phyloP scores from a whole-genome alignment of 2,329 filamentous ascomycete genomes.

The Colletotrichum sp. region DNA sequence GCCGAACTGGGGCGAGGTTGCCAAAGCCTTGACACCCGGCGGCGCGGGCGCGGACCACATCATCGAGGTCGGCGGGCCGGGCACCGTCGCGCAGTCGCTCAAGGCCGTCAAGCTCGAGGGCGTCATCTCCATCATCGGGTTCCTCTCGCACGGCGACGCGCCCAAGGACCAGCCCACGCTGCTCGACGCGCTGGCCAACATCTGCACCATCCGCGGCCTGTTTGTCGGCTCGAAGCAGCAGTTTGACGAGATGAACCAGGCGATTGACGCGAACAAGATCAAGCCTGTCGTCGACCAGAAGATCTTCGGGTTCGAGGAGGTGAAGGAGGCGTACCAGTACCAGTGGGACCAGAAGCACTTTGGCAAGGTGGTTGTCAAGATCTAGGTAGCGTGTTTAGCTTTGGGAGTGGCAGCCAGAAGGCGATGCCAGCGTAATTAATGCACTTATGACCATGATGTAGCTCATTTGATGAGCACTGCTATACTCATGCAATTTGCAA shows the following conservation, averaged over 20 bases:
- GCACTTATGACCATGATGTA: not conserved
- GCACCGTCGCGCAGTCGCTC: conserved; percentile 48
- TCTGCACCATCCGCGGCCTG: conserved; percentile 14
- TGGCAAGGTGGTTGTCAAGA: conserved; percentile 17
- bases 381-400: not conserved
- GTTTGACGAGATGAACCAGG: conserved; percentile 18
- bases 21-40: conserved; percentile 41
- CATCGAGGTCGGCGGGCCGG: conserved; percentile 51
- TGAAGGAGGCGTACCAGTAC: conserved; percentile 18
- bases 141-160: conserved; percentile 4
- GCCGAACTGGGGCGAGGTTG: conserved; percentile 48
- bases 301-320: conserved; percentile 17
- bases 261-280: conserved; percentile 17
- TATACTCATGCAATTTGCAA: rapidly evolving
- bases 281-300: conserved; percentile 9
- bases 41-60: conserved; percentile 52
- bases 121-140: conserved; percentile 44
- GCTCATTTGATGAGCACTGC: not conserved
- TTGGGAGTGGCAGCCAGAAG: not conserved
- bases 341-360: conserved; percentile 15
- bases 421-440: not conserved
- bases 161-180: conserved; percentile 4
- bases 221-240: conserved; percentile 18
- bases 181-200: conserved; percentile 15
- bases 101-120: conserved; percentile 50